Base-by-base conservation (phyloP, 2,329 filamentous ascomycete species). In the Aspergillus latus region DNA sequence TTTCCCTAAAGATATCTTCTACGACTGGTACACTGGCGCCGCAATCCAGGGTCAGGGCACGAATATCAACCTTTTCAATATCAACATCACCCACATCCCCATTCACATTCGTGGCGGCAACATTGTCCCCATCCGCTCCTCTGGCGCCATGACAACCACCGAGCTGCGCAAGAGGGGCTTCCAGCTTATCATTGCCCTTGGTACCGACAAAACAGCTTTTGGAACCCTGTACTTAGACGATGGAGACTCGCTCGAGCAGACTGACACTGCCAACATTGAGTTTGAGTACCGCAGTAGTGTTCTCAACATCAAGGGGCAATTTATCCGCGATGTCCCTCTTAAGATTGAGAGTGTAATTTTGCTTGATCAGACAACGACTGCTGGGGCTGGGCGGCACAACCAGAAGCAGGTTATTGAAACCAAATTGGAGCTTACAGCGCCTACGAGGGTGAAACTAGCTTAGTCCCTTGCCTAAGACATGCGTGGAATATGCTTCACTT, bases 221-320 rank as follows among this genome's bases (percentile, higher is more conserved):
- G 90, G 90, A 0, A 77, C 79, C 50, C 76, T 94, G 55, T 94
- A 92, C 69, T 74, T 94, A 4, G 90, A 94, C 63, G 90, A 95
- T 59, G 90, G 90, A 7, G 84, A 86, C 57, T 85, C 82, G 28
- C 64, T 92, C 49, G 75, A 82, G 57, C 88, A 89, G 71, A 44
- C 48, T 1, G 47, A 55, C 1, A 83, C 79, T n/a, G 84, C 80
- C 5, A 75, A 83, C 54, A 78, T 92, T 51, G 71, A 75, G 11
- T 89, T 92, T 63, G 64, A 68, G 7, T 92, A 84, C 67, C 73
- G 78, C 45, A 68, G 78, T 2, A 81, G 82, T 34, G 64, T 66
- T 56, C 76, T 71, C 34, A 53, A 39, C 28, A 61, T 74, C 26
- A 59, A 63, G 9, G 72, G 73, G 1, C 56, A 61, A 11, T 72